Evolutionary conservation across 2,329 filamentous ascomycete species (phyloP).

Genomic region (Volutella citrinella): DNA sequence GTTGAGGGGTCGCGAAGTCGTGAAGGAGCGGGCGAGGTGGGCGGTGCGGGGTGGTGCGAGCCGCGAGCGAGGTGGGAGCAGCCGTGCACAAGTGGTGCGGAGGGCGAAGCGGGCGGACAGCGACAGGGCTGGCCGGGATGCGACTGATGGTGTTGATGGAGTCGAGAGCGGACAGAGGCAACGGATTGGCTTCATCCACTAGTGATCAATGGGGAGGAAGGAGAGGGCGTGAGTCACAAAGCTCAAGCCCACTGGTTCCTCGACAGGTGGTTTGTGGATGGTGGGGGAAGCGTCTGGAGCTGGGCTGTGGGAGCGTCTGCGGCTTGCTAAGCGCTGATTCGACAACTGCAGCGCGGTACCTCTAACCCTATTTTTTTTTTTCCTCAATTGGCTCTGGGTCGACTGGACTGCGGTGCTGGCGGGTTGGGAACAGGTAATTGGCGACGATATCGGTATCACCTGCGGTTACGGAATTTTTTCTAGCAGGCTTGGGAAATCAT

Average conservation of each 20-base stretch:
- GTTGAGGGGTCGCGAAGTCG: conserved; percentile 27
- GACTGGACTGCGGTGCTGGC: no score
- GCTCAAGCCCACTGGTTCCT: conserved; percentile 14
- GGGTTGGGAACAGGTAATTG: no score
- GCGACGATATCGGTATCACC: no score
- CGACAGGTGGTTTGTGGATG: conserved; percentile 17
- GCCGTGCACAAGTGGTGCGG: not conserved
- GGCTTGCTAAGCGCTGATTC: conserved; percentile 21
- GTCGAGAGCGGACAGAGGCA: conserved; percentile 11
- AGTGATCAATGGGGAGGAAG: conserved; percentile 13
- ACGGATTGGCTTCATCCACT: conserved; percentile 29
- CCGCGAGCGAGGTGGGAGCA: no score
- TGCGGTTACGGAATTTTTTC: no score
- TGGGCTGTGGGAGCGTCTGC: conserved; percentile 13
- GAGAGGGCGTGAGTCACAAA: conserved; percentile 27
- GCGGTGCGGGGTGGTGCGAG: conserved; percentile 19
- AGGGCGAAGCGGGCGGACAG: not conserved
- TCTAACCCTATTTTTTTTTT: conserved; percentile 18
- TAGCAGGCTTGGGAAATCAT: conserved; percentile 1
- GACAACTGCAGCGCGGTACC: conserved; percentile 15
- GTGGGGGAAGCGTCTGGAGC: conserved; percentile 19
- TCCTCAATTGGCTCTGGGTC: no score
- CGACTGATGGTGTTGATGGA: conserved; percentile 15
- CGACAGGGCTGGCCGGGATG: conserved; percentile 23
- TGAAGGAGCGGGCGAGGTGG: conserved; percentile 24